Base-by-base conservation (phyloP, 345 rosid genomes). In the Bruguiera sexangula region DNA sequence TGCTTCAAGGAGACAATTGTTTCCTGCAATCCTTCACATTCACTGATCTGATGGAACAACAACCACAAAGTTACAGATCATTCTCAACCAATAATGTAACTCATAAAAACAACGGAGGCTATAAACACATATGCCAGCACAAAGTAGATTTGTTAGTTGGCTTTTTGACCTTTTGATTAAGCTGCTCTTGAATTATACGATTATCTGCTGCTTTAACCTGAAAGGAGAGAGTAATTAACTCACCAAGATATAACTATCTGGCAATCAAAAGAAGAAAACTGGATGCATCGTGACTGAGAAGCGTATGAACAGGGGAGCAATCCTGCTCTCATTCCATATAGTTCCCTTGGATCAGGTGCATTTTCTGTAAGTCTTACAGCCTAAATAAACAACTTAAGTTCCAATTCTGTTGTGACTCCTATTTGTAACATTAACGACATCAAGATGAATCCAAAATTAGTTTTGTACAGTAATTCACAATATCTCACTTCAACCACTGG, bases 171-270 rank as follows among this genome's bases (percentile, higher is more conserved):
- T 92, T 96, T 77, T 82, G 86, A 80, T 74, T 76, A 72, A 96
- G 91, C 81, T 89, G 90, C 82, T 92, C 97, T 78, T 92, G 97
- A 73, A 89, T 89, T 76, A 96, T 74, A 67, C 90, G 86, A 81
- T 90, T 92, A 75, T 96, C 98, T 31, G 98, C 96, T 63, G 86
- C 87, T 87, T 89, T 92, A 63, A 96, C 97, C 99, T 96, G 85
- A 60, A 76, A 73, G 66, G 22, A 55, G 67, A 67, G 19, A 27
- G 29, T 56, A 24, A 19, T 18, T 67, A 15, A 67, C 31, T 34
- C n/a, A 43, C 20, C 46, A 56, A 7, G 30, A 6, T n/a, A 51
- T 8, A 62, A n/a, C 63, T 6, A 36, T 72, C 59, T 71, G 70
- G 66, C 48, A 26, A 51, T 21, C 6, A 21, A 56, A 24, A 3